Base-by-base conservation (phyloP, 1,284 basidiomycete species). In the Cutaneotrichosporon curvatum region DNA sequence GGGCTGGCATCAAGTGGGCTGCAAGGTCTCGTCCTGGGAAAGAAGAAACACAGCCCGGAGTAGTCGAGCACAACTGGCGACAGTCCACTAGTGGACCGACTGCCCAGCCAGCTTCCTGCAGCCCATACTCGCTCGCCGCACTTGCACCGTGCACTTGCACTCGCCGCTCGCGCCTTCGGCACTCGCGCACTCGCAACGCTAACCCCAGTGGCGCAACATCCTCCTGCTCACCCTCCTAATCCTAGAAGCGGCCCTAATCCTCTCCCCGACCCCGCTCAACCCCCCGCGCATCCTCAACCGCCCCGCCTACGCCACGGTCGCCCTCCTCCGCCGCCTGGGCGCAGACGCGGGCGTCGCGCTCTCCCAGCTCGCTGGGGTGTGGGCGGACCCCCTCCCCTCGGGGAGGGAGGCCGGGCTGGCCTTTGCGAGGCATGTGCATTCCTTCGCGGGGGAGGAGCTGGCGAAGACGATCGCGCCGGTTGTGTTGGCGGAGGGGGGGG, bases 131-230 rank as follows among this genome's bases (percentile, higher is more conserved):
- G n/a, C n/a, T n/a, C n/a, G n/a, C n/a, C n/a, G n/a, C n/a, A n/a
- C n/a, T n/a, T n/a, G n/a, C n/a, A n/a, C n/a, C n/a, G n/a, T n/a
- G n/a, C n/a, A n/a, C n/a, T n/a, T n/a, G n/a, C n/a, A n/a, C n/a
- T n/a, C n/a, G n/a, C n/a, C n/a, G n/a, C n/a, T n/a, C n/a, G n/a
- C n/a, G n/a, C n/a, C n/a, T n/a, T n/a, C n/a, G n/a, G n/a, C n/a
- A n/a, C n/a, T n/a, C n/a, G n/a, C n/a, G n/a, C n/a, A n/a, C n/a
- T n/a, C n/a, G 7, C 32, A 7, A 35, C 30, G 41, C 45, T 37
- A 20, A 45, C 18, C 18, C 31, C 54, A 85, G 85, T 89, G 86
- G 86, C 80, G 85, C n/a, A 39, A 59, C 14, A 84, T 82, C 60
- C 67, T 84, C 35, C 74, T 89, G 31, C 81, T 80, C 58, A 65